Base-by-base conservation (phyloP, 2,329 filamentous ascomycete genomes). In the Sporothrix curviconia region DNA sequence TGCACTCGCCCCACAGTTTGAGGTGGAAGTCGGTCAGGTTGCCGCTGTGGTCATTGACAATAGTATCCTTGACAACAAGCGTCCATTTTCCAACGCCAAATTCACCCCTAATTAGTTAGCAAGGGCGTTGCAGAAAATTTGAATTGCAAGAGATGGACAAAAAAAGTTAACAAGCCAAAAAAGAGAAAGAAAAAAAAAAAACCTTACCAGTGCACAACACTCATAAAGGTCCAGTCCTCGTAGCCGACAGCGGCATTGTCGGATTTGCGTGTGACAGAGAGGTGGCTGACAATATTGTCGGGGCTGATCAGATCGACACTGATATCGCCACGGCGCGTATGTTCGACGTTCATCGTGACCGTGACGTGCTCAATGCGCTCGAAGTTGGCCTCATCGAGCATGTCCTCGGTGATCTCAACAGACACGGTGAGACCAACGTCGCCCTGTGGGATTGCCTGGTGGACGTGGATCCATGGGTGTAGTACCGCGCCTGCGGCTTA, bases 221-320 rank as follows among this genome's bases (percentile, higher is more conserved):
- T 95, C 94, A 99, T 99, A 67, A 99, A 99, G 0, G 92, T 97
- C 94, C 94, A 99, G 73, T 97, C 90, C 37, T 85, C 76, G 69
- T 97, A 99, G 8, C 94, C 94, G 22, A 74, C 72, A 0, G 74
- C 69, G 36, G 79, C 80, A 1, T 79, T 76, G 70, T 99, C 94
- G 22, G 82, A 71, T 59, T 79, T 79, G 62, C 94, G 87, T 1
- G 86, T 77, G 12, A 85, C 88, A 4, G 92, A 87, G 55, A 99
- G 82, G 67, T 96, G 86, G 68, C 90, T 96, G 62, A 90, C 77
- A 58, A 96, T 75, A 9, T 90, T 89, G 32, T 83, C 77, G 0
- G 94, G 94, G 65, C 91, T 96, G 67, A 89, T 83, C 46, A 99
- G 77, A 67, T 99, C 94, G 37, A 95, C 92, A 67, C 90, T 96